Percentiles rank a stretch among this genome's conserved stretches.
Conservation (phyloP, 495 filamentous ascomycete species). For the Penicillium mononematosum region DNA sequence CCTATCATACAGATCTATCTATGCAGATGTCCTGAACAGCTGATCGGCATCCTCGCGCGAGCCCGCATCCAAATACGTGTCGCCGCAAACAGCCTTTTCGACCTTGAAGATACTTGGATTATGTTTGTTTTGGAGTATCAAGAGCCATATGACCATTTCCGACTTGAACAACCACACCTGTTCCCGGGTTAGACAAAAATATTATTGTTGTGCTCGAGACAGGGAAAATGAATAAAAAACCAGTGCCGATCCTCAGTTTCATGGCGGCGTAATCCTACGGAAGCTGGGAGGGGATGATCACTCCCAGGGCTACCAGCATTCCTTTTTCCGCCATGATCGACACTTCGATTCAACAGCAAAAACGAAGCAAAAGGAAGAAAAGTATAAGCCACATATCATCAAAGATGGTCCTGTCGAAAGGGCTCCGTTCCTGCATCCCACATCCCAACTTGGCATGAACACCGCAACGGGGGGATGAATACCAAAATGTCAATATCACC, state of each 20-base stretch:
- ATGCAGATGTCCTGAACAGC: slow-evolving; percentile 14
- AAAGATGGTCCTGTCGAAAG: not conserved
- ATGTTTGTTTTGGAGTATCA: not conserved
- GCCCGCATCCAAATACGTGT: slow-evolving; percentile 12
- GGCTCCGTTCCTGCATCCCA: not conserved
- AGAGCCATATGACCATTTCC: not conserved
- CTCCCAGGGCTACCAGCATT: slow-evolving; percentile 13
- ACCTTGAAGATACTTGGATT: not conserved
- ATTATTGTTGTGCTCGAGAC: slow-evolving; percentile 1
- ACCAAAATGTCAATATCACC: not conserved
- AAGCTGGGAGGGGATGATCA: slow-evolving; percentile 11
- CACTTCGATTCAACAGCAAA: slow-evolving; percentile 1
- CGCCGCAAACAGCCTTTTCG: slow-evolving; percentile 12
- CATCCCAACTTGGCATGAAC: not conserved
- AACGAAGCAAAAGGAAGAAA: not conserved
- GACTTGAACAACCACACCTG: not conserved
- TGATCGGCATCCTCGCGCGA: slow-evolving; percentile 6
- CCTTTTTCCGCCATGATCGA: slow-evolving; percentile 19
- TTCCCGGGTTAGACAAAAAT: not conserved
- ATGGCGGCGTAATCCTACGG: slow-evolving; percentile 5
- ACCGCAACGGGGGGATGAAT: not conserved
- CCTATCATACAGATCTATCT: not conserved
- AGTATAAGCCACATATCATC: not conserved
- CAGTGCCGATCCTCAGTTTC: slow-evolving; percentile 15
- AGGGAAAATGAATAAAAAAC: not conserved